Conservation (phyloP, 2,329 filamentous ascomycete species). For the Ophiostoma himal-ulmi region DNA sequence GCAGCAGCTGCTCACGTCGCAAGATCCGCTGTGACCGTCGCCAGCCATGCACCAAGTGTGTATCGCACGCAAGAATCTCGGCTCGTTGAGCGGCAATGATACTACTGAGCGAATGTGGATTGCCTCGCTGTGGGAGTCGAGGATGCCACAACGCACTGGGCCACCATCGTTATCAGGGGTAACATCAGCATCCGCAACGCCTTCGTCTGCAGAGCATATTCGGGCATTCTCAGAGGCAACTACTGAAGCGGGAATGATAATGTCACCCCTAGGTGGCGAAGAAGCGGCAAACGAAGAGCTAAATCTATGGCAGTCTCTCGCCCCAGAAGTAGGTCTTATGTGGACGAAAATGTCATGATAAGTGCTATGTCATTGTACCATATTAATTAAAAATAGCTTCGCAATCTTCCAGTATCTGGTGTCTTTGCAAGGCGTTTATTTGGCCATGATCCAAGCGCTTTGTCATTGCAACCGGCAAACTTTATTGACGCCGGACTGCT, state of each 20-base stretch:
- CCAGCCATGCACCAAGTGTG: conserved; percentile 26
- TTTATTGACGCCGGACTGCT: neutral
- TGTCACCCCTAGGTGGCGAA: neutral
- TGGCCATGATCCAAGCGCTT: neutral
- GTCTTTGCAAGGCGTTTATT: neutral
- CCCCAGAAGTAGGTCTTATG: neutral
- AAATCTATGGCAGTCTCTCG: neutral
- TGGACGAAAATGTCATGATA: too few species aligned
- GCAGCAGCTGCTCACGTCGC: conserved; percentile 24
- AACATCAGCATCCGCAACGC: neutral
- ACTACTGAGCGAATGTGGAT: neutral
- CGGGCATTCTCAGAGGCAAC: neutral
- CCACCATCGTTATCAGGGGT: neutral
- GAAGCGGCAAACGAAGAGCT: neutral
- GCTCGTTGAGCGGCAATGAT: neutral
- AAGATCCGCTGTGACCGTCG: conserved; percentile 27
- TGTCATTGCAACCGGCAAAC: neutral
- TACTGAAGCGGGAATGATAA: neutral
- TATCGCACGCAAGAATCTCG: conserved; percentile 19
- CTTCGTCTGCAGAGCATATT: neutral
- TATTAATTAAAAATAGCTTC: neutral
- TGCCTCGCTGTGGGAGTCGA: neutral
- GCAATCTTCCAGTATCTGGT: neutral
- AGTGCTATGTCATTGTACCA: too few species aligned
- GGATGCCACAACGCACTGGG: neutral